Percentiles rank a stretch among this genome's conserved stretches.
phyloP scores from a whole-genome alignment of 2,329 filamentous ascomycete species.

The Triangularia verruculosa region DNA sequence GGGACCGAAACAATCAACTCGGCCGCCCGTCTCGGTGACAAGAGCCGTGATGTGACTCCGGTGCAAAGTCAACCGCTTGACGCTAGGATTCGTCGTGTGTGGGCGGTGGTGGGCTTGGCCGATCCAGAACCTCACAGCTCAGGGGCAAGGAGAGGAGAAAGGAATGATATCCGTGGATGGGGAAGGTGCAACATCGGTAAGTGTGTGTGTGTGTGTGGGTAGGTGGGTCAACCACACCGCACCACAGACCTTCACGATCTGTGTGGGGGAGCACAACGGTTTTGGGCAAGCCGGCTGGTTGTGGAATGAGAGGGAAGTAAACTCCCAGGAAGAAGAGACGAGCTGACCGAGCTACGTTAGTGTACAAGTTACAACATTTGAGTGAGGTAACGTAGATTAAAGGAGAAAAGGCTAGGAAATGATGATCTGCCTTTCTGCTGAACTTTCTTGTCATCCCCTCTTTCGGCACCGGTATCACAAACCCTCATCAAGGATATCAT shows the following conservation, averaged over 20 bases:
- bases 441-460: not conserved
- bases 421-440: not conserved
- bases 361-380: not conserved
- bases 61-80: not conserved
- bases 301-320: not conserved
- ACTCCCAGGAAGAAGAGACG: not conserved
- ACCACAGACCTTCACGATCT: not conserved
- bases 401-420: not conserved
- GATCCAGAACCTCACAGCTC: not conserved
- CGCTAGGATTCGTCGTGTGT: not conserved
- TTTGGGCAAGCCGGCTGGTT: not conserved
- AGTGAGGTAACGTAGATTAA: not conserved
- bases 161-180: not conserved
- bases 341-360: not conserved
- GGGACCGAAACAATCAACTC: not conserved
- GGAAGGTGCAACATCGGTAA: too few species aligned
- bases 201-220: not conserved
- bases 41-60: not conserved
- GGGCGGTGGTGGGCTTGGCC: not conserved
- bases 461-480: not conserved
- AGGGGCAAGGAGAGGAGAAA: not conserved
- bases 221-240: not conserved
- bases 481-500: not conserved
- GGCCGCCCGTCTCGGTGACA: conserved; percentile 4
- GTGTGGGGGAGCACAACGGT: not conserved